Base-by-base conservation (phyloP, 2,329 filamentous ascomycete species). In the Cryphonectria japonica region DNA sequence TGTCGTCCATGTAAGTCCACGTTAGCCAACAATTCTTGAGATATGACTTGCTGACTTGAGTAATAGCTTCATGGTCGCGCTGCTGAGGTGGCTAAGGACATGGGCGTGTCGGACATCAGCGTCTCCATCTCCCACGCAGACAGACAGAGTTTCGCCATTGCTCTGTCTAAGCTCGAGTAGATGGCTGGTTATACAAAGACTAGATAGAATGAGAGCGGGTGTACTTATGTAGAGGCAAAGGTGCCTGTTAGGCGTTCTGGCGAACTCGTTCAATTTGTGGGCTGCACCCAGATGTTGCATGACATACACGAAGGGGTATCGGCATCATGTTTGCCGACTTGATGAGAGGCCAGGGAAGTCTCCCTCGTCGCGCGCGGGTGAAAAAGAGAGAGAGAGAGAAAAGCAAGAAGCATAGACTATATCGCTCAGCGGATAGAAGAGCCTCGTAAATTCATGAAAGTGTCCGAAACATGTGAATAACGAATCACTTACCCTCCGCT, bases 61-160 rank as follows among this genome's bases (percentile, higher is more conserved):
- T 57, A 73, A 75, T 78, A 98, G 94, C 89, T 99, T 63, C 92
- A 95, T 76, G 96, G 95, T 75, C 89, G 93, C 73, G 96, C 96
- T 68, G 90, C 94, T 73, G 83, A 88, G 67, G 94, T 93, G 68
- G 96, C 96, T n/a, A 90, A 92, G 80, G 87, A 93, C 80, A 94
- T 92, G 37, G 94, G 95, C 73, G 90, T 98, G 60, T 97, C 95
- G 86, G 90, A 91, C 69, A 91, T 98, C 75, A 95, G 88, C 75
- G 92, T 99, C 76, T 97, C 94, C 79, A 98, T 99, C 79, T 98
- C 95, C 77, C 97, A 99, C 83, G 96, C 93, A 54, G 95, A 98
- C 76, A 91, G 87, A 71, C 96, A 99, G 83, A 95, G 96, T 73
- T 95, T 98, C 78, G 95, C 96, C 62, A 93, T 99, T 77, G 96